These are phyloP conservation scores for Avena atlantica DNA, from an alignment of 176 grass and related monocot genomes.

Conservation along the genomic window DNA sequence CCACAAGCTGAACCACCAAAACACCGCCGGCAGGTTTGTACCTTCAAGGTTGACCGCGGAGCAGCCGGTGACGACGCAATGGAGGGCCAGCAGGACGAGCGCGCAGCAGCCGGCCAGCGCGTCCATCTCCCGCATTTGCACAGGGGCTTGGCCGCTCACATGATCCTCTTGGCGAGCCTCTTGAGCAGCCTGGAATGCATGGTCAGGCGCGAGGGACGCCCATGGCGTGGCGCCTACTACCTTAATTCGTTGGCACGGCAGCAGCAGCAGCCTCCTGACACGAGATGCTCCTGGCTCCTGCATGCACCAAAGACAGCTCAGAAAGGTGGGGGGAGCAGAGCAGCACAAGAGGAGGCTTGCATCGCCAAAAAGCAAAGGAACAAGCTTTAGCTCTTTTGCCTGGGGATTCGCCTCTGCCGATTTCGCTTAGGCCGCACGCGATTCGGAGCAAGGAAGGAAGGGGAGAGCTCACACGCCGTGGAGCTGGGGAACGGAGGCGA, in stretches of 20 bases:
- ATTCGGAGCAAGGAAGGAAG: slow-evolving; percentile 51
- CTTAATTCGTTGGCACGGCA: slow-evolving; percentile 33
- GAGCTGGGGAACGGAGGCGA: slow-evolving; percentile 23
- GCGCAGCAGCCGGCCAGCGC: slow-evolving; percentile 43
- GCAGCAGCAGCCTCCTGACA: not conserved
- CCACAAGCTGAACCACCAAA: not conserved
- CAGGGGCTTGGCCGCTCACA: slow-evolving; percentile 37
- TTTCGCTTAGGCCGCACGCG: slow-evolving; percentile 52
- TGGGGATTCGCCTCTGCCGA: slow-evolving; percentile 17
- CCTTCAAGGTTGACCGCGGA: slow-evolving; percentile 84
- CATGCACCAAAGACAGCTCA: slow-evolving; percentile 45
- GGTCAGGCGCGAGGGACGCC: slow-evolving; percentile 34
- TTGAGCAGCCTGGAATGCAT: slow-evolving; percentile 51
- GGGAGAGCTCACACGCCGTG: slow-evolving; percentile 22
- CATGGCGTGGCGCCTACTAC: slow-evolving; percentile 40
- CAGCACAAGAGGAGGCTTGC: slow-evolving; percentile 48
- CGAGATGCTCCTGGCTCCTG: slow-evolving; percentile 37
- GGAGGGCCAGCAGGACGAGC: slow-evolving; percentile 50
- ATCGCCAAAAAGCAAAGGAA: slow-evolving; percentile 45
- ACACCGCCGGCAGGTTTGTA: slow-evolving; percentile 14
- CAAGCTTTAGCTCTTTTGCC: slow-evolving; percentile 51
- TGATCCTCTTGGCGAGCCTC: slow-evolving; percentile 60
- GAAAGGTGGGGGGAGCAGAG: slow-evolving; percentile 8
- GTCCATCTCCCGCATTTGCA: slow-evolving; percentile 54
- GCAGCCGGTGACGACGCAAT: slow-evolving; percentile 57